phyloP scores from a whole-genome alignment of 352 stramenopile species.

The Phytophthora nicotianae region DNA sequence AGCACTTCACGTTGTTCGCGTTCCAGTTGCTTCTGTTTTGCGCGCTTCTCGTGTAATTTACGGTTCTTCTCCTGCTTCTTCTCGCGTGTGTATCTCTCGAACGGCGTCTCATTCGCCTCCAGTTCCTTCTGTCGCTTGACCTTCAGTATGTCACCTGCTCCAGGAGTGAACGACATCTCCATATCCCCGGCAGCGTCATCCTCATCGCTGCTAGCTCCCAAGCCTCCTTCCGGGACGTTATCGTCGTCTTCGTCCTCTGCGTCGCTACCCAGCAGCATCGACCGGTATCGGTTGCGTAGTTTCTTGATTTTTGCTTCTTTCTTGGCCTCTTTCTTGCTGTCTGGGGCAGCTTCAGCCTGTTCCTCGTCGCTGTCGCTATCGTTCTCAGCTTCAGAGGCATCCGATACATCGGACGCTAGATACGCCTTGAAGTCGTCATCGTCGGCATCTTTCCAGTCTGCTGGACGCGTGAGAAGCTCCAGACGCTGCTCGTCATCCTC shows the following conservation, averaged over 20 bases:
- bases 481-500: conserved; percentile 91
- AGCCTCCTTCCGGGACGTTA: conserved; percentile 24
- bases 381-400: conserved; percentile 53
- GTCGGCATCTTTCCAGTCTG: conserved; percentile 85
- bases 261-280: conserved; percentile 77
- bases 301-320: conserved; percentile 77
- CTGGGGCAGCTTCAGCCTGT: conserved; percentile 12
- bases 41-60: conserved; percentile 81
- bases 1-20: conserved; percentile 73
- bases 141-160: conserved; percentile 67
- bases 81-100: conserved; percentile 82
- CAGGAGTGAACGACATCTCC: conserved; percentile 86
- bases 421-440: conserved; percentile 95
- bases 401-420: conserved; percentile 88
- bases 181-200: conserved; percentile 60
- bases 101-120: conserved; percentile 82
- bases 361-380: conserved; percentile 49
- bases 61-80: conserved; percentile 89
- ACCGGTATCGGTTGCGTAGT: conserved; percentile 81
- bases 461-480: conserved; percentile 80
- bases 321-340: conserved; percentile 57
- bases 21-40: conserved; percentile 60
- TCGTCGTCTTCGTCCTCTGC: conserved; percentile 69
- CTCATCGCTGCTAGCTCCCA: conserved; percentile 37
- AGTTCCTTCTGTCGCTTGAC: conserved; percentile 80